Evolutionary conservation across 768 basidiomycete species (phyloP), one percentile per base, ranked within the genome.

Genomic region (Lactarius tabidus): DNA sequence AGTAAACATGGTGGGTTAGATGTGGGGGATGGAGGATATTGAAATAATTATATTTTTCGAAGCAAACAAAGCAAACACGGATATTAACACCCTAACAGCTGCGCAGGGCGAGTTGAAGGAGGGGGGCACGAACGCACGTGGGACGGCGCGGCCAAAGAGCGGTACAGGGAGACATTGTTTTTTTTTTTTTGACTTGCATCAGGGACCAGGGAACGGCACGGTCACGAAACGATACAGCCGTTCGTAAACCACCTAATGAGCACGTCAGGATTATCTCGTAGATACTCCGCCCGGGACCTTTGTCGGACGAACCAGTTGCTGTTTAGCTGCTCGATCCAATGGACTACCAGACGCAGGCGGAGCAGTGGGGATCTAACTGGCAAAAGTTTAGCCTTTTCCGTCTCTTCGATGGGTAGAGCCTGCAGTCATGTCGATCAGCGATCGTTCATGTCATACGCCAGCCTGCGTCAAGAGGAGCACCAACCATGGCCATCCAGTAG

Each of bases 281-380:
- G 39, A 43, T 45, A 29, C 33, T 43, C 39, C 67, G 51, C 39
- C 41, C 45, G 6, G 54, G 35, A 43, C 63, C 54, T 48, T n/a
- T 48, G 52, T 23, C 58, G 31, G 43, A 74, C 75, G 68, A 73
- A 86, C 85, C 85, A 87, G 57, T 82, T 79, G 60, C 79, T 79
- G 59, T 82, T 79, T 63, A 91, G 76, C 72, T 85, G 83, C 77
- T 97, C 93, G 71, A 98, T 95, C 96, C 96, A 98, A 71, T 93
- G 90, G 31, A 91, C 91, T 64, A 97, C 89, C 70, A 98, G 80
- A 62, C 89, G 80, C 60, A 98, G 77, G 36, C 96, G 82, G 67
- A 97, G 79, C 31, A 89, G 82, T 0, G 91, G 82, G 60, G 85
- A 90, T 65, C 86, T 84, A 59, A 95, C 87, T 1, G 93, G 91